Base-by-base conservation (phyloP, 768 basidiomycete genomes). In the Mycena crocata region DNA sequence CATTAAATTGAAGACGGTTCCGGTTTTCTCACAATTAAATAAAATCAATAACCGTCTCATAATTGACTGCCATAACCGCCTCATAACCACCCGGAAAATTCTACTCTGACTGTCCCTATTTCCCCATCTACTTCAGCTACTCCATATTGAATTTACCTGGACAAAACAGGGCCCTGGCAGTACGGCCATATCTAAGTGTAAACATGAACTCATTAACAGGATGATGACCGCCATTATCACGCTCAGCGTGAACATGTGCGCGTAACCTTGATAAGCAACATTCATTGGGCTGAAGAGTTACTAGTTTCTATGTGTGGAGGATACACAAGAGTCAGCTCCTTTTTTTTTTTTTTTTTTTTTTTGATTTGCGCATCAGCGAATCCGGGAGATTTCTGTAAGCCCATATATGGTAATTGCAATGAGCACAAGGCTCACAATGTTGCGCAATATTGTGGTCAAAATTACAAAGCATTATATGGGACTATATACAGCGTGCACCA, bases 291-390 rank as follows among this genome's bases (percentile, higher is more conserved):
- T 45, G 5, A 52, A 21, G 51, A 12, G 17, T 2, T 32, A 26
- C 49, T n/a, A 64, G 63, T 17, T 65, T 65, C 30, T 65, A 65
- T 31, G 64, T 42, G 49, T 66, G 52, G 34, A 57, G 83, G 12
- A 81, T 84, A 28, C 80, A 77, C 62, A 75, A 74, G 70, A 69
- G 83, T 83, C 64, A 56, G 82, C 74, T 28, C 19, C 31, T 32
- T 35, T 30, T 37, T 32, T n/a, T 17, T 30, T n/a, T 15, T 5
- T 44, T 30, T n/a, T n/a, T n/a, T n/a, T n/a, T n/a, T n/a, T n/a
- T n/a, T n/a, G n/a, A n/a, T n/a, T n/a, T n/a, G n/a, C n/a, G n/a
- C n/a, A n/a, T n/a, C n/a, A n/a, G n/a, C n/a, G n/a, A n/a, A n/a
- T n/a, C n/a, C n/a, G n/a, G n/a, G n/a, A n/a, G n/a, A n/a, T n/a